These are phyloP conservation scores for Aureococcus anophagefferens DNA, from an alignment of 108 stramenopile genomes.

Conservation along the genomic window DNA sequence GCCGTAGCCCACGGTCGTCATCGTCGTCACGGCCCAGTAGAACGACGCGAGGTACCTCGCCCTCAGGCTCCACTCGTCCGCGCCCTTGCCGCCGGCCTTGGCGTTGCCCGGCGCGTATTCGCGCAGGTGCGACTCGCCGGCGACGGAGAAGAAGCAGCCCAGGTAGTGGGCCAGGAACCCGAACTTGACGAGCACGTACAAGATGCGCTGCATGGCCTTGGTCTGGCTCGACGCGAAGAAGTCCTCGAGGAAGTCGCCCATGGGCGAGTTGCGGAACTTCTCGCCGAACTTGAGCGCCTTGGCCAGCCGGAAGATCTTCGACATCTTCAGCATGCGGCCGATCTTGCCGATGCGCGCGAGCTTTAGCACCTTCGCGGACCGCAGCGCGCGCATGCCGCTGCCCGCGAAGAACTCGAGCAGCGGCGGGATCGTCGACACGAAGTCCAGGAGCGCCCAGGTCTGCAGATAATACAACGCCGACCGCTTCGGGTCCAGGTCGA, in stretches of 20 bases:
- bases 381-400: conserved; percentile 11
- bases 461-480: not conserved
- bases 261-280: not conserved
- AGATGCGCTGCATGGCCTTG: not conserved
- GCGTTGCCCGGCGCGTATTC: not conserved
- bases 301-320: conserved; percentile 2
- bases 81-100: not conserved
- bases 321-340: not conserved
- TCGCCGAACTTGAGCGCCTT: conserved; percentile 8
- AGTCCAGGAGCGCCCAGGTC: conserved; percentile 32
- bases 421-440: conserved; percentile 24
- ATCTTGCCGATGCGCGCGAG: conserved; percentile 26
- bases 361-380: conserved; percentile 25
- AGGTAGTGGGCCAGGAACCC: conserved; percentile 10
- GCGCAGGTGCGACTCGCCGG: not conserved
- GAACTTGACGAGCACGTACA: conserved; percentile 28
- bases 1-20: conserved; percentile 41
- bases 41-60: conserved; percentile 24
- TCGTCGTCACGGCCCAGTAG: conserved; percentile 39
- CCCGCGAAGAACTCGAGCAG: conserved; percentile 11
- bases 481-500: not conserved
- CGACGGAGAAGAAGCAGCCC: not conserved
- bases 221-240: conserved; percentile 16
- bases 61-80: conserved; percentile 3
- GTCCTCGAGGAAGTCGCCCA: conserved; percentile 11